phyloP scores from a whole-genome alignment of 2,329 filamentous ascomycete genomes.

The Calonectria leucothoes region DNA sequence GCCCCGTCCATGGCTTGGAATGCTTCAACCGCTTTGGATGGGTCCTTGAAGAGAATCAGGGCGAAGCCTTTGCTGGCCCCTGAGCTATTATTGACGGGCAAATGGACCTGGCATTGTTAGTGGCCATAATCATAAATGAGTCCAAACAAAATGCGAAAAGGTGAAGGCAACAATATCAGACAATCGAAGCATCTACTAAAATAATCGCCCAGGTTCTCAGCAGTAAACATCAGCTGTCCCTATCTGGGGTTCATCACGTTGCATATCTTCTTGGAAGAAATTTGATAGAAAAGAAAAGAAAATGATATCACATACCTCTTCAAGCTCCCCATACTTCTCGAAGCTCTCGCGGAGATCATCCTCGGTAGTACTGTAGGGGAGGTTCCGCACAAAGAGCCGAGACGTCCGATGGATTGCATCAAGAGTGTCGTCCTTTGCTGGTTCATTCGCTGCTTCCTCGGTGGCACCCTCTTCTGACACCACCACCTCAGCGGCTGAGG shows the following conservation, averaged over 20 bases:
- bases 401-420: slow-evolving; percentile 74
- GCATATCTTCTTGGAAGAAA: slow-evolving; percentile 37
- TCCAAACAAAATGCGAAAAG: slow-evolving; percentile 35
- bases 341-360: slow-evolving; percentile 82
- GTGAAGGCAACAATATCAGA: slow-evolving; percentile 67
- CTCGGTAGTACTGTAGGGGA: slow-evolving; percentile 83
- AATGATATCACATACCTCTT: slow-evolving; percentile 79
- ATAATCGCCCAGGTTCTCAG: slow-evolving; percentile 94
- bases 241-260: slow-evolving; percentile 99
- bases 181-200: slow-evolving; percentile 99
- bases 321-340: slow-evolving; percentile 76
- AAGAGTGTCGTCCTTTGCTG: slow-evolving; percentile 41
- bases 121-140: slow-evolving; percentile 28
- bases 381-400: slow-evolving; percentile 88
- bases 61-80: slow-evolving; percentile 90
- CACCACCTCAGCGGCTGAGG: slow-evolving; percentile 30
- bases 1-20: slow-evolving; percentile 84
- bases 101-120: slow-evolving; percentile 76
- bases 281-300: slow-evolving; percentile 17
- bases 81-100: slow-evolving; percentile 76
- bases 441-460: slow-evolving; percentile 37
- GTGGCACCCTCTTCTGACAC: slow-evolving; percentile 40
- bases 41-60: slow-evolving; percentile 81
- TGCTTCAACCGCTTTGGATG: slow-evolving; percentile 80
- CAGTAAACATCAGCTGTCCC: slow-evolving; percentile 99